These are phyloP conservation scores for Gaertneriomyces sp. DNA, from an alignment of 192 early-diverging fungal genomes.

Conservation along the genomic window DNA sequence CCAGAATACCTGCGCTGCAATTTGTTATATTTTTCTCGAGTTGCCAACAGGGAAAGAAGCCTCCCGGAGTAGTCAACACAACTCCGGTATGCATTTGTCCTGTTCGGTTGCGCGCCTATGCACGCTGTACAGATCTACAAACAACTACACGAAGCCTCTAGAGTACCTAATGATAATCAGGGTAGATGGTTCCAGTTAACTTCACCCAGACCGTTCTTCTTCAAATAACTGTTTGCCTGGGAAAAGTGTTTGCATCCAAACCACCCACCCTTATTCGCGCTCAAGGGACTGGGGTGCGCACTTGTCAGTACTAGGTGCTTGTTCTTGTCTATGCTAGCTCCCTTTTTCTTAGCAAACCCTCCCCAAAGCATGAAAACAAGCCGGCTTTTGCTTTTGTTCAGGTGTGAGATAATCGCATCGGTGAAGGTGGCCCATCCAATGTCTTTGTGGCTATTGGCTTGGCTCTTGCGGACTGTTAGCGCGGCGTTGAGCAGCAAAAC, in stretches of 20 bases:
- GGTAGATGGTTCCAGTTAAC: constrained; percentile 63
- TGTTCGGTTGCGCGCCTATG: too few relatives aligned
- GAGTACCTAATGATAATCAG: not conserved
- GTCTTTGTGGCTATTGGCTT: constrained; percentile 75
- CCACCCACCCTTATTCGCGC: constrained; percentile 77
- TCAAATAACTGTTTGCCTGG: constrained; percentile 82
- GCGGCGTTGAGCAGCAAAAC: constrained; percentile 87
- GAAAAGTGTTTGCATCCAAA: constrained; percentile 83
- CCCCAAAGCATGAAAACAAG: constrained; percentile 98
- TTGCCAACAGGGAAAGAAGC: too few relatives aligned
- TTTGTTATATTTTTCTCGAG: too few relatives aligned
- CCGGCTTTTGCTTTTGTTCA: constrained; percentile 56
- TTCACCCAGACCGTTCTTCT: constrained; percentile 45
- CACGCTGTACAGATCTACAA: too few relatives aligned
- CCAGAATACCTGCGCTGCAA: too few relatives aligned
- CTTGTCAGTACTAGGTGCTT: constrained; percentile 80
- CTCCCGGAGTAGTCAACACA: too few relatives aligned
- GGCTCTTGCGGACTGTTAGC: constrained; percentile 75
- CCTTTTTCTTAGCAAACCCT: constrained; percentile 81
- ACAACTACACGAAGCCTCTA: too few relatives aligned
- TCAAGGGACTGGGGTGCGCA: constrained; percentile 89
- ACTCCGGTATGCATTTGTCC: too few relatives aligned
- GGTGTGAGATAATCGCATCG: constrained; percentile 71
- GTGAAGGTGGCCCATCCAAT: constrained; percentile 88
- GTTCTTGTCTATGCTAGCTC: constrained; percentile 63